These are phyloP conservation scores for Pseudopediastrum boryanum DNA, from an alignment of 139 green algal genomes.

Conservation along the genomic window DNA sequence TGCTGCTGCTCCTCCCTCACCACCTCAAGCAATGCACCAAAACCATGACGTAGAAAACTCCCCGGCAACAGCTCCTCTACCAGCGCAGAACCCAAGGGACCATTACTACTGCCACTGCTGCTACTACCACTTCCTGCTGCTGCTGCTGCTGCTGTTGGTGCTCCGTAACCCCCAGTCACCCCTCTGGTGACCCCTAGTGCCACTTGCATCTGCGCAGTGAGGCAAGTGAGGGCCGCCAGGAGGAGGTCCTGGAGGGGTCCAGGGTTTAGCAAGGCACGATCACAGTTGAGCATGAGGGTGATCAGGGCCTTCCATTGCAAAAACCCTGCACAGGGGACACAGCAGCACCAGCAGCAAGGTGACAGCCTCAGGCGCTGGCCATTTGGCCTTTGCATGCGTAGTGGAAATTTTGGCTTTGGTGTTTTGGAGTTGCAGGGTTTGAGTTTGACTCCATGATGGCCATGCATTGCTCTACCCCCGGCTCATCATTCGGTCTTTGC, in stretches of 20 bases:
- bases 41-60: conserved; percentile 57
- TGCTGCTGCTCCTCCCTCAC: conserved; percentile 37
- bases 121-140: neutral
- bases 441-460: neutral
- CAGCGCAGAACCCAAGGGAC: conserved; percentile 31
- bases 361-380: neutral
- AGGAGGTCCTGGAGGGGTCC: conserved; percentile 46
- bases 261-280: conserved; percentile 45
- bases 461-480: no score
- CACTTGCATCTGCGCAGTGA: conserved; percentile 59
- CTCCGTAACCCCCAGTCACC: neutral
- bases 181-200: neutral
- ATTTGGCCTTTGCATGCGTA: neutral
- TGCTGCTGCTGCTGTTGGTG: neutral
- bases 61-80: conserved; percentile 68
- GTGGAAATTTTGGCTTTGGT: neutral
- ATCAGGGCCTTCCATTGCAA: conserved; percentile 81
- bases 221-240: conserved; percentile 6
- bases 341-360: neutral
- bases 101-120: neutral
- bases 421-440: neutral
- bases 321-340: conserved; percentile 45
- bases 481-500: no score
- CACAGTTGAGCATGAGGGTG: conserved; percentile 71
- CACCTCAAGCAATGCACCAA: conserved; percentile 61